A percentile compares a stretch with the other conserved stretches of the same genome.
These are phyloP conservation scores for Sanghuangporus sanghuang DNA, from an alignment of 1,284 basidiomycete genomes.

Conservation along the genomic window DNA sequence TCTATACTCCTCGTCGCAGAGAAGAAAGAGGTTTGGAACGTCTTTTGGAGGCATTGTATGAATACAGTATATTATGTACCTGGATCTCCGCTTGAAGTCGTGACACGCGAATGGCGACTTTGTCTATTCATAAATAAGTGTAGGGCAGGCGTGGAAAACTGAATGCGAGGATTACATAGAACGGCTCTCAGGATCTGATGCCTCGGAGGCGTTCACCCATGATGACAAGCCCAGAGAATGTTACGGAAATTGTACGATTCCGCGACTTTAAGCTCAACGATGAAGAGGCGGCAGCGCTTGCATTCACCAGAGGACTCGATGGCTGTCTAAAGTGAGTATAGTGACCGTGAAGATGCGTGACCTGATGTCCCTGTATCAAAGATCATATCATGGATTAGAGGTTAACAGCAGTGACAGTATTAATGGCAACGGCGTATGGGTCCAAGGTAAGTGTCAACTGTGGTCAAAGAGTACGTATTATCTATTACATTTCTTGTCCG, in stretches of 20 bases:
- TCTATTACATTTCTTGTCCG: too few species aligned
- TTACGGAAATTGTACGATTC: conserved; percentile 10
- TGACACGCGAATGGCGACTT: too few species aligned
- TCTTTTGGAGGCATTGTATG: too few species aligned
- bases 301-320: conserved; percentile 5
- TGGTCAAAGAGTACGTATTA: neutral
- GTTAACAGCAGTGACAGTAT: neutral
- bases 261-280: conserved; percentile 3
- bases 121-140: too few species aligned
- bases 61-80: too few species aligned
- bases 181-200: too few species aligned
- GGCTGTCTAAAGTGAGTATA: conserved; percentile 13
- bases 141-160: too few species aligned
- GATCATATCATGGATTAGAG: conserved; percentile 7
- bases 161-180: too few species aligned
- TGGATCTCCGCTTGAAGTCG: too few species aligned
- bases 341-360: neutral
- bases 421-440: neutral
- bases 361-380: neutral
- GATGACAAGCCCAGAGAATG: neutral
- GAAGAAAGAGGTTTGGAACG: too few species aligned
- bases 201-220: neutral
- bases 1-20: too few species aligned
- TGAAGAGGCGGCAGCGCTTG: conserved; percentile 9
- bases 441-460: neutral